Conservation (phyloP, 2,329 filamentous ascomycete species). For the Penicillium vulpinum region DNA sequence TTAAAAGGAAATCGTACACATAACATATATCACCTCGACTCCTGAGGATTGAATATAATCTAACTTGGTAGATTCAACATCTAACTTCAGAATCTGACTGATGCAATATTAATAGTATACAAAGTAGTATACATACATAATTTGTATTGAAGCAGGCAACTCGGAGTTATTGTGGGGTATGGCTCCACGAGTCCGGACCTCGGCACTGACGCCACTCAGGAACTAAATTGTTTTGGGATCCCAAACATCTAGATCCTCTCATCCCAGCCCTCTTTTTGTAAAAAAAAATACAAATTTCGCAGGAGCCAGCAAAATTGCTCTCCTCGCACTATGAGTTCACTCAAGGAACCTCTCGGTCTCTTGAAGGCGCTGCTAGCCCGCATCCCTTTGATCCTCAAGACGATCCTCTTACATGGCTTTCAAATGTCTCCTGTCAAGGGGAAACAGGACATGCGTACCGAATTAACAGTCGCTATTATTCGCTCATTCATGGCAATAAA, state of each 20-base stretch:
- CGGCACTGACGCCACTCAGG: conserved; percentile 17
- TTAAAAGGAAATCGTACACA: too few relatives aligned
- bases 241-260: background rate
- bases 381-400: conserved; percentile 47
- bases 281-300: too few relatives aligned
- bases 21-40: too few relatives aligned
- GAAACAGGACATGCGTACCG: conserved; percentile 77
- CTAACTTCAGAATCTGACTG: too few relatives aligned
- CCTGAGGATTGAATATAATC: too few relatives aligned
- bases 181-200: conserved; percentile 12
- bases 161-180: background rate
- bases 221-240: conserved; percentile 16
- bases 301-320: background rate
- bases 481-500: conserved; percentile 60
- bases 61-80: too few relatives aligned
- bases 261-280: too few relatives aligned
- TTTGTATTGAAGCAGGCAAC: too few relatives aligned
- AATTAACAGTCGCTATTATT: conserved; percentile 70
- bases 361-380: conserved; percentile 41
- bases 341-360: conserved; percentile 27
- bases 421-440: conserved; percentile 67
- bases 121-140: too few relatives aligned
- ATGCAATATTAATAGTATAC: too few relatives aligned
- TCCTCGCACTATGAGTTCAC: conserved; percentile 24
- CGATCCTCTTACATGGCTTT: conserved; percentile 50